Conservation (phyloP, 768 basidiomycete genomes). For the Pleurotus tuber-regium region DNA sequence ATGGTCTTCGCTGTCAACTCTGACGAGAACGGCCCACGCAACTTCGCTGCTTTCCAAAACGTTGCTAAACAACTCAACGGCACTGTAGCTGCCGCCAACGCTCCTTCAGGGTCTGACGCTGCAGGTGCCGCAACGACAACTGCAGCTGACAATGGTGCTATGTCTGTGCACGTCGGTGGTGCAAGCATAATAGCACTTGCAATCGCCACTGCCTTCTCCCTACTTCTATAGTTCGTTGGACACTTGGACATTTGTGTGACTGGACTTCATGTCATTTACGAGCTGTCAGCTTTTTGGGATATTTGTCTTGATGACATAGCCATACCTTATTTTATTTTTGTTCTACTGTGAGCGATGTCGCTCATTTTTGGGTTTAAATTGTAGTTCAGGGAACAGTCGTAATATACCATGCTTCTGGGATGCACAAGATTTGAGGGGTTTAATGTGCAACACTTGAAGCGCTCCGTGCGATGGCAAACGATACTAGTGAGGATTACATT, state of each 20-base stretch:
- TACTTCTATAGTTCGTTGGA: neutral
- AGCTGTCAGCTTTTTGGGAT: neutral
- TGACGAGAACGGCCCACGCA: constrained; percentile 44
- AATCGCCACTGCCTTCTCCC: neutral
- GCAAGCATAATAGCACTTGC: constrained; percentile 19
- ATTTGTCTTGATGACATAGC: constrained; percentile 11
- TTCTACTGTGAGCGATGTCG: neutral
- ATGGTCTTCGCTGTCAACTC: constrained; percentile 65
- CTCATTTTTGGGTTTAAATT: constrained; percentile 1
- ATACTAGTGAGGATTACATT: too few species aligned
- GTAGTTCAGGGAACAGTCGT: constrained; percentile 5
- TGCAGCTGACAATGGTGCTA: constrained; percentile 25
- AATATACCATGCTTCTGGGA: constrained; percentile 8
- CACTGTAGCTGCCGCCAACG: constrained; percentile 35
- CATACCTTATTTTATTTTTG: constrained; percentile 1
- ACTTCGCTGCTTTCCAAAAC: constrained; percentile 55
- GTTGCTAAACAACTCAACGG: constrained; percentile 56
- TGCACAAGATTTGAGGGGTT: neutral
- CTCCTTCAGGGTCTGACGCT: constrained; percentile 16
- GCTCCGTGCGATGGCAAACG: too few species aligned
- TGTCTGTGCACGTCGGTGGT: constrained; percentile 30
- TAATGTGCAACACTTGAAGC: too few species aligned
- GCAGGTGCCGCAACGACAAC: constrained; percentile 19
- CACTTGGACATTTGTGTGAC: neutral
- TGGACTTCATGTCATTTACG: constrained; percentile 1